These are phyloP conservation scores for Colletotrichum sp. DNA, from an alignment of 2,329 filamentous ascomycete genomes.

Conservation along the genomic window DNA sequence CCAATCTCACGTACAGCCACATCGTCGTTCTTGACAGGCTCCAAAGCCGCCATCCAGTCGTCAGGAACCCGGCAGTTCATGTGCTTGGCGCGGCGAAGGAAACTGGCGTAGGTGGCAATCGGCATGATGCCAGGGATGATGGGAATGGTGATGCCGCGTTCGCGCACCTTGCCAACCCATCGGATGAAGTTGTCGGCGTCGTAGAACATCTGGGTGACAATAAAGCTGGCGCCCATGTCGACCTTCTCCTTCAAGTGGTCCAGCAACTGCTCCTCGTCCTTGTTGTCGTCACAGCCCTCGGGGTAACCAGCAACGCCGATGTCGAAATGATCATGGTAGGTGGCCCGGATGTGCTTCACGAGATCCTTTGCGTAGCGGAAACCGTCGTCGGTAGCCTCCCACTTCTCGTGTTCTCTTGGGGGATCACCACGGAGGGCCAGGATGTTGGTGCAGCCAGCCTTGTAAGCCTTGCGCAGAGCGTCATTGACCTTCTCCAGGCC, in stretches of 20 bases:
- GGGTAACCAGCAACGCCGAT: conserved; percentile 98
- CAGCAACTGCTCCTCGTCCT: conserved; percentile 82
- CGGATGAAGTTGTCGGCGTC: conserved; percentile 93
- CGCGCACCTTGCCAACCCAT: conserved; percentile 88
- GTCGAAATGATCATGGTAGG: conserved; percentile 80
- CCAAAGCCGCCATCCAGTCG: conserved; percentile 80
- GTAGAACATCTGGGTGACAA: conserved; percentile 99
- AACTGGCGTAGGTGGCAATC: conserved; percentile 94
- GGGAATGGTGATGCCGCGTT: conserved; percentile 80
- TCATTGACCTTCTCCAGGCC: conserved; percentile 88
- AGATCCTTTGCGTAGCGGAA: conserved; percentile 95
- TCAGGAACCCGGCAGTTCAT: conserved; percentile 86
- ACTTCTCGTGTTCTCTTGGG: conserved; percentile 90
- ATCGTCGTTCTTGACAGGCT: conserved; percentile 97
- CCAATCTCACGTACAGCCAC: conserved; percentile 89
- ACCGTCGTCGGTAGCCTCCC: conserved; percentile 84
- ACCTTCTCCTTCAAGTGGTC: conserved; percentile 94
- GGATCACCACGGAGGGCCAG: conserved; percentile 92
- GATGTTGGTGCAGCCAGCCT: conserved; percentile 96
- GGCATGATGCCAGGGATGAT: conserved; percentile 87
- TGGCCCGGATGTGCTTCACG: conserved; percentile 80
- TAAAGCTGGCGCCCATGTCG: conserved; percentile 89
- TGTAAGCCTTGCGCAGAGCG: conserved; percentile 87
- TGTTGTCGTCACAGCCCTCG: conserved; percentile 93
- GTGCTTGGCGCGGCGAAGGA: conserved; percentile 88